phyloP scores from a whole-genome alignment of 179 eudicot species.

The Drosera spatulata region DNA sequence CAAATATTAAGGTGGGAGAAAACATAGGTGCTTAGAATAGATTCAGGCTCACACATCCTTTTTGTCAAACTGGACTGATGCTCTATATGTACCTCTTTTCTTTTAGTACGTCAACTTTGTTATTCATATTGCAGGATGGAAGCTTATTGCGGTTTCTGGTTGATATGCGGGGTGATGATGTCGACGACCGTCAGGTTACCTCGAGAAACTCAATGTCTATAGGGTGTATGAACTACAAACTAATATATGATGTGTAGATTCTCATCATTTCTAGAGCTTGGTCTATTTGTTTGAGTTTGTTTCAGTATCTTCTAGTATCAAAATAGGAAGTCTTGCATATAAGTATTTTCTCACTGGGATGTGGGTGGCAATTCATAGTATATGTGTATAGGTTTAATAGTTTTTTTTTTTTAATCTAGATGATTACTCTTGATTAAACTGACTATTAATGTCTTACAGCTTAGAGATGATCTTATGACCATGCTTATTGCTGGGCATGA shows the following conservation, averaged over 20 bases:
- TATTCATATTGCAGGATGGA: conserved; percentile 69
- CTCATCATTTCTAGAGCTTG: not conserved
- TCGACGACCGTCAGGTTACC: conserved; percentile 91
- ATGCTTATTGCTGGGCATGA: conserved; percentile 99
- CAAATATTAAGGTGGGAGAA: conserved; percentile 66
- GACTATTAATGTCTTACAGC: conserved; percentile 28
- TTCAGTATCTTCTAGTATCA: too few relatives aligned
- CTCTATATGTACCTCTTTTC: too few relatives aligned
- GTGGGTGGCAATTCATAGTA: too few relatives aligned
- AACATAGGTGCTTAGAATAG: not conserved
- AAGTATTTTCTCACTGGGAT: too few relatives aligned
- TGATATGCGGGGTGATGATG: conserved; percentile 97
- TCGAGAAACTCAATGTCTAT: not conserved
- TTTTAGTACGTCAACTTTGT: not conserved
- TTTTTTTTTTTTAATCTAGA: too few relatives aligned
- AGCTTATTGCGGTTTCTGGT: conserved; percentile 93
- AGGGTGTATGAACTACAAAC: not conserved
- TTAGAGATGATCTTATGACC: conserved; percentile 98
- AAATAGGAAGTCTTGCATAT: too few relatives aligned
- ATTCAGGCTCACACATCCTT: not conserved
- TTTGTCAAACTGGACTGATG: too few relatives aligned
- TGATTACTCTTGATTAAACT: too few relatives aligned
- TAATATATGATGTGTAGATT: not conserved
- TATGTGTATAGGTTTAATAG: too few relatives aligned
- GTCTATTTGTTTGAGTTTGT: too few relatives aligned